Evolutionary conservation across 352 stramenopile species (phyloP).

Genomic region (Aphanomyces cochlioides): DNA sequence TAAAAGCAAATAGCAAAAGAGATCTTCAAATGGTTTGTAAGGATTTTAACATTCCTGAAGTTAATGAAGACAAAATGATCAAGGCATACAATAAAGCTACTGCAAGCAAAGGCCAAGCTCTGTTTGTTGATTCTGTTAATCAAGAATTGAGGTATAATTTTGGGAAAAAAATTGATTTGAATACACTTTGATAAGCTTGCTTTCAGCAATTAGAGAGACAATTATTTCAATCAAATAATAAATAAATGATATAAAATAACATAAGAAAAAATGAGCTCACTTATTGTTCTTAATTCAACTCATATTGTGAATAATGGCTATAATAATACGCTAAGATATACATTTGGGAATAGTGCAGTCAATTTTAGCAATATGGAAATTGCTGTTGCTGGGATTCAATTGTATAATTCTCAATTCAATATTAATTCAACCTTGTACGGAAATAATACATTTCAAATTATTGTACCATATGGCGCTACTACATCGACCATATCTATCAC

Average conservation of each 20-base stretch:
- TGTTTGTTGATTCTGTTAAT: constrained; percentile 31
- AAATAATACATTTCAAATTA: constrained; percentile 33
- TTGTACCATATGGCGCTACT: constrained; percentile 30
- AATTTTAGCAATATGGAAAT: constrained; percentile 32
- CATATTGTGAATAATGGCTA: constrained; percentile 34
- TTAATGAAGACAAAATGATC: constrained; percentile 28
- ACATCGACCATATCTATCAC: constrained; percentile 28
- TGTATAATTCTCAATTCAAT: constrained; percentile 36
- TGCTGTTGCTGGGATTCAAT: constrained; percentile 29
- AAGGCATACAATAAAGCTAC: constrained; percentile 37
- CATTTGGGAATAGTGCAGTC: constrained; percentile 24
- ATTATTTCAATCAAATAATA: too few species aligned
- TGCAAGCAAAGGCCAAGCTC: constrained; percentile 33
- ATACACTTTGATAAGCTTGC: too few species aligned
- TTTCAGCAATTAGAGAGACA: too few species aligned
- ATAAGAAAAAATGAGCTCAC: neutral
- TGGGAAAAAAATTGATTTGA: neutral
- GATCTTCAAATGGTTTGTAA: constrained; percentile 37
- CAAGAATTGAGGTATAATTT: constrained; percentile 23
- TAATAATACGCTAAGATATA: constrained; percentile 30
- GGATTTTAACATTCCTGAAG: constrained; percentile 36
- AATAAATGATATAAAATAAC: too few species aligned
- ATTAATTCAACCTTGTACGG: constrained; percentile 29
- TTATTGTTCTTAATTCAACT: neutral
- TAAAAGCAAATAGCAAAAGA: constrained; percentile 39